Evolutionary conservation across 176 grass and related monocot genomes (phyloP).

Genomic region (Phyllostachys edulis): DNA sequence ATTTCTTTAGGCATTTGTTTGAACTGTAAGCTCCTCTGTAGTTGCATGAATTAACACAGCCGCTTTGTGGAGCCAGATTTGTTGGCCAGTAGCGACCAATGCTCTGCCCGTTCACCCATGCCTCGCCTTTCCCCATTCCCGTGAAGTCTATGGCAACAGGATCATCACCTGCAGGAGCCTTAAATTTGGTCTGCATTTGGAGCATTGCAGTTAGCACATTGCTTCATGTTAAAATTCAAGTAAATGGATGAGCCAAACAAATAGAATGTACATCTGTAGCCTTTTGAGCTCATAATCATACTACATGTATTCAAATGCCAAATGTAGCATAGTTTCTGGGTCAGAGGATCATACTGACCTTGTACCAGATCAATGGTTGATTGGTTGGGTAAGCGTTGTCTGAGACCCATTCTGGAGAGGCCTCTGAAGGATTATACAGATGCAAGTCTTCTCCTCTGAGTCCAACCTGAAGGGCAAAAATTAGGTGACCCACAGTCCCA

Average conservation of each 20-base stretch:
- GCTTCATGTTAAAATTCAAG: background rate
- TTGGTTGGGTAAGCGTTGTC: slow-evolving; percentile 63
- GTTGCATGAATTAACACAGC: slow-evolving; percentile 67
- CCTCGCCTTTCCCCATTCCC: slow-evolving; percentile 89
- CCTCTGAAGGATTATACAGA: slow-evolving; percentile 60
- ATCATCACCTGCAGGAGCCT: slow-evolving; percentile 65
- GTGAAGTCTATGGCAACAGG: slow-evolving; percentile 94
- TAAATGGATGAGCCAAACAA: slow-evolving; percentile 9
- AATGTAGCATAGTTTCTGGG: background rate
- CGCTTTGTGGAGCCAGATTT: slow-evolving; percentile 61
- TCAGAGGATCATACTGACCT: slow-evolving; percentile 57
- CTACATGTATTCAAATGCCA: background rate
- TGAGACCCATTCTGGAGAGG: slow-evolving; percentile 68
- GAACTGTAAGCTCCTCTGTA: slow-evolving; percentile 71
- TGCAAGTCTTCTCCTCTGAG: slow-evolving; percentile 71
- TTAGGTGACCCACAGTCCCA: background rate
- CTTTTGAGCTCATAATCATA: background rate
- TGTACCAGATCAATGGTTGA: slow-evolving; percentile 90
- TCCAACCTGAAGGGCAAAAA: slow-evolving; percentile 59
- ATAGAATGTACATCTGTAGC: background rate
- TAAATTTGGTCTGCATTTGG: slow-evolving; percentile 69
- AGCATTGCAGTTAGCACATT: slow-evolving; percentile 22
- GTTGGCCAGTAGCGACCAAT: slow-evolving; percentile 95
- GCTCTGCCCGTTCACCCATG: slow-evolving; percentile 95
- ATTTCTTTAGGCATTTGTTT: slow-evolving; percentile 86